Evolutionary conservation across 306 rosid species (phyloP), one percentile per base, ranked within the genome.

Genomic region (Biancaea sappan): DNA sequence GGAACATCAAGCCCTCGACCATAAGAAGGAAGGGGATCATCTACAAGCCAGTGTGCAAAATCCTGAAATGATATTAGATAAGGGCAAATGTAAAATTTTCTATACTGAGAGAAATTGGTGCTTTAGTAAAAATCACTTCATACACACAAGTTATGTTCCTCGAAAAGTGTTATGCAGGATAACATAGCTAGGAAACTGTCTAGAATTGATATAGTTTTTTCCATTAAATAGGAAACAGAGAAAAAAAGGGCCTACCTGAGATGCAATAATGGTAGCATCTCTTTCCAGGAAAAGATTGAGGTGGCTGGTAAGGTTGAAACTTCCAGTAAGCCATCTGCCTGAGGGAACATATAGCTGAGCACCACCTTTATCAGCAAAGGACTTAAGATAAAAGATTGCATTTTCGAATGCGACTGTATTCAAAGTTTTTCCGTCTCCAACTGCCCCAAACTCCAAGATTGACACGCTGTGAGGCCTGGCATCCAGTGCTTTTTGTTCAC

Each of bases 351-450:
- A 82, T n/a, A 85, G 84, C 83, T 82, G 83, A 66, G 86, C 89
- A 8, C 89, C 89, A 13, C 89, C 89, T 74, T 82, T 85, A 25
- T 85, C 84, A 19, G 86, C 80, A 69, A 85, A 82, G 5, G 89
- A 85, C 70, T 82, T 82, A 21, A 64, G 78, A 34, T 85, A 85
- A 68, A 85, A 85, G 60, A 85, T 64, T 44, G 86, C 89, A 76
- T 85, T 85, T 54, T 85, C 84, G 37, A 85, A 85, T 24, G 89
- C 89, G 7, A 79, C 75, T 1, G 89, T 85, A 72, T 85, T 85
- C 60, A 85, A 41, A 24, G 84, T 85, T 69, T 60, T 70, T 26
- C 86, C 89, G 34, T 85, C 86, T 48, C 89, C 89, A 32, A 85
- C 84, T 12, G 82, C 86, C 16, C 89, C 89, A 63, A 82, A 85